Percentiles rank a stretch among this genome's conserved stretches.
Evolutionary conservation across 1,284 basidiomycete species (phyloP).

Genomic region (Leccinum angustisporum): DNA sequence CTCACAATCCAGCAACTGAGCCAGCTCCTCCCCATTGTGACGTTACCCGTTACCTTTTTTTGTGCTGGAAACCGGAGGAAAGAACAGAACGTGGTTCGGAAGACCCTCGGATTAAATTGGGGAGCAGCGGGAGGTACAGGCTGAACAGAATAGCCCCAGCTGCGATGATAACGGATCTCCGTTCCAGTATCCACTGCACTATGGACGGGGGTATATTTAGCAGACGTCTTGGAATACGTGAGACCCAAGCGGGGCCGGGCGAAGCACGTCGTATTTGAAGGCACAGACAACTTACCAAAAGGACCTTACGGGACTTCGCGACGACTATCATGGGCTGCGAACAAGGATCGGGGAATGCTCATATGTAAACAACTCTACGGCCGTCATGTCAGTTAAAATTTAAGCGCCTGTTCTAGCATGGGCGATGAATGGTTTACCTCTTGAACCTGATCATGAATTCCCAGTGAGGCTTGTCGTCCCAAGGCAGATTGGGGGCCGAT

Average conservation of each 20-base stretch:
- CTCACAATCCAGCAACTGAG: constrained; percentile 49
- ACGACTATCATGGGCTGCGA: constrained; percentile 47
- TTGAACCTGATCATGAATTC: constrained; percentile 68
- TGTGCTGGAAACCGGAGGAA: constrained; percentile 71
- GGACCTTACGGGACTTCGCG: constrained; percentile 70
- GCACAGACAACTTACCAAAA: constrained; percentile 59
- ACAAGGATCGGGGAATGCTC: constrained; percentile 55
- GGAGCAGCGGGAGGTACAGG: constrained; percentile 44
- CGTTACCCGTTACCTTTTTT: constrained; percentile 63
- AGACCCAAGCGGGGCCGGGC: constrained; percentile 41
- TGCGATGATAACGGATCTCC: neutral
- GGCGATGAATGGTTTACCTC: constrained; percentile 61
- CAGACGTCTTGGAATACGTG: constrained; percentile 55
- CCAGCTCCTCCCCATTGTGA: constrained; percentile 51
- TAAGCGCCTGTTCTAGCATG: constrained; percentile 38
- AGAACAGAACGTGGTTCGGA: constrained; percentile 68
- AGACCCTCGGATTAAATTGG: constrained; percentile 64
- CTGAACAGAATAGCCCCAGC: neutral
- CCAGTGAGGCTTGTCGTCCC: constrained; percentile 63
- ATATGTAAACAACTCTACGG: constrained; percentile 32
- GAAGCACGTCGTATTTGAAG: constrained; percentile 65
- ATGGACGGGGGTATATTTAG: constrained; percentile 65
- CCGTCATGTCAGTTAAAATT: neutral
- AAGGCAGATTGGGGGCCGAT: constrained; percentile 64
- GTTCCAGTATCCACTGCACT: constrained; percentile 53